These are phyloP conservation scores for Cudoniella acicularis DNA, from an alignment of 495 filamentous ascomycete species.

Conservation along the genomic window DNA sequence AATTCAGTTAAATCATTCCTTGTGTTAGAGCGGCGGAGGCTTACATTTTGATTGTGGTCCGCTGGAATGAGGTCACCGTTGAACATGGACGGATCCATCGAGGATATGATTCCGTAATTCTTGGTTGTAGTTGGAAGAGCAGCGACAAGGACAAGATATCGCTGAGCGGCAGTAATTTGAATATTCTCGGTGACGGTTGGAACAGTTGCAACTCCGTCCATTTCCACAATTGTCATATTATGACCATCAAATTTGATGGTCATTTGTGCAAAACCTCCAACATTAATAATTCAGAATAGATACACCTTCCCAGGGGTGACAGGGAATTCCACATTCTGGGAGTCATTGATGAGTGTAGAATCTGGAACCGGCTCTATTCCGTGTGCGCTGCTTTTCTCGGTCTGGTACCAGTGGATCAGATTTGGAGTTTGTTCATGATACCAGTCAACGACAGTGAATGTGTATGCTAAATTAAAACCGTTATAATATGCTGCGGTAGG, in stretches of 20 bases:
- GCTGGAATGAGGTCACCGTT: too few species aligned
- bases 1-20: constrained; percentile 1
- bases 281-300: constrained; percentile 67
- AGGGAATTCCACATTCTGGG: constrained; percentile 44
- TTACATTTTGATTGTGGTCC: too few species aligned
- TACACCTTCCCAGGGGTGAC: constrained; percentile 72
- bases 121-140: constrained; percentile 24
- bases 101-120: constrained; percentile 6
- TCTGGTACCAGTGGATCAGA: constrained; percentile 51
- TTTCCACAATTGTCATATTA: constrained; percentile 51
- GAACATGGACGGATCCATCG: constrained; percentile 45
- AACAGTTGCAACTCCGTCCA: constrained; percentile 50
- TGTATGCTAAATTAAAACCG: constrained; percentile 60
- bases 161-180: constrained; percentile 44
- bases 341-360: constrained; percentile 66
- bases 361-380: constrained; percentile 60
- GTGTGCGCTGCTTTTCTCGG: constrained; percentile 44
- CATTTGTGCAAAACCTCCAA: constrained; percentile 58
- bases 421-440: constrained; percentile 40
- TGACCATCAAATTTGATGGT: constrained; percentile 72
- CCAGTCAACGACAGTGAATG: constrained; percentile 62
- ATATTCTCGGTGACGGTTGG: constrained; percentile 53
- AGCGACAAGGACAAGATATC: constrained; percentile 46
- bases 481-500: constrained; percentile 38
- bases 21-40: too few species aligned